Conservation (phyloP, 805 yeast species). For the Candida alai region DNA sequence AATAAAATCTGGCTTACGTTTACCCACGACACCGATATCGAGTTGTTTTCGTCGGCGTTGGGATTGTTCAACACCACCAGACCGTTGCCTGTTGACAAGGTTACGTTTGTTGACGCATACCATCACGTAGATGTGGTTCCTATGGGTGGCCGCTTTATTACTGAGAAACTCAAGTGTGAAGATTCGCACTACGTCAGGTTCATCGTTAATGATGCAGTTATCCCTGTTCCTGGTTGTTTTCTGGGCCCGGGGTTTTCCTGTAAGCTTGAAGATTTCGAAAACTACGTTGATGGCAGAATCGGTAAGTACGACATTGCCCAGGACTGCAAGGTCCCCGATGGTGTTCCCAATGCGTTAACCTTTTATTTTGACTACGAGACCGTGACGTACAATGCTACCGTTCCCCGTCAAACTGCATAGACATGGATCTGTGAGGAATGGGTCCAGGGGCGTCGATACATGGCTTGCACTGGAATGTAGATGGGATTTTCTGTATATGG, state of each 20-base stretch:
- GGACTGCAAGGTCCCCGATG: slow-evolving; percentile 24
- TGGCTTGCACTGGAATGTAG: too few species aligned
- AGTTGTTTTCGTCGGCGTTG: slow-evolving; percentile 59
- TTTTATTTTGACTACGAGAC: slow-evolving; percentile 40
- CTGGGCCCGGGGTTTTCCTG: slow-evolving; percentile 43
- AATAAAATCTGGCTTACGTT: slow-evolving; percentile 64
- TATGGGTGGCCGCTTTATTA: slow-evolving; percentile 37
- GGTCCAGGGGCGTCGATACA: too few species aligned
- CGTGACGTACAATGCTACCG: slow-evolving; percentile 10
- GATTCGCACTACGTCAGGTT: slow-evolving; percentile 32
- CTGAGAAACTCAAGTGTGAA: slow-evolving; percentile 33
- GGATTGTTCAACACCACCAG: slow-evolving; percentile 48
- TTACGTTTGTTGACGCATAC: slow-evolving; percentile 47
- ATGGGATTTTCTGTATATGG: too few species aligned
- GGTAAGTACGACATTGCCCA: slow-evolving; percentile 21
- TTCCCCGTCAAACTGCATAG: slow-evolving; percentile 6
- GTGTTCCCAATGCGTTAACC: slow-evolving; percentile 25
- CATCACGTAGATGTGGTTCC: slow-evolving; percentile 38
- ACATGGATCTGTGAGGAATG: background rate
- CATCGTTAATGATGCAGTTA: slow-evolving; percentile 38
- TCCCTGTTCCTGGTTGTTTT: slow-evolving; percentile 31
- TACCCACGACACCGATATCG: slow-evolving; percentile 70
- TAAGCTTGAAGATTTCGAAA: slow-evolving; percentile 32
- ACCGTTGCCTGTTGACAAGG: slow-evolving; percentile 43
- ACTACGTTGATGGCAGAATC: slow-evolving; percentile 26